Conservation (phyloP, 1,139 yeast species). For the Sugiyamaella sp. region DNA sequence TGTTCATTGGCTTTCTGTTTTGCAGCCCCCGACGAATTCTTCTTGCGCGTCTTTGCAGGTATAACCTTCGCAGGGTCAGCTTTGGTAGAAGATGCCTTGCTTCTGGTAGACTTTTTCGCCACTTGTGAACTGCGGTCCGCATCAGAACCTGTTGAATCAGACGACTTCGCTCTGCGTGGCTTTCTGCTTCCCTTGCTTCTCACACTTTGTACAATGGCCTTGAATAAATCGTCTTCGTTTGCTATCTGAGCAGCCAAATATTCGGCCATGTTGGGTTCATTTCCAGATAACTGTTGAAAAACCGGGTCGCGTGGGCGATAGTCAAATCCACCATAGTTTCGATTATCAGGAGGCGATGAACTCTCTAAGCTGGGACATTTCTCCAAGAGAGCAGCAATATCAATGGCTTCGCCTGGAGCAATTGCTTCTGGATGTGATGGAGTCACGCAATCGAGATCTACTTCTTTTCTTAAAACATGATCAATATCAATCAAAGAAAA, state of each 20-base stretch:
- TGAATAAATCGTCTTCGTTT: slow-evolving; percentile 22
- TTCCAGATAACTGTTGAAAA: slow-evolving; percentile 23
- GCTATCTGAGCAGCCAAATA: slow-evolving; percentile 36
- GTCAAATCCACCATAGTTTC: slow-evolving; percentile 21
- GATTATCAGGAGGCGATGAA: background rate
- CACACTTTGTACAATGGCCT: slow-evolving; percentile 22
- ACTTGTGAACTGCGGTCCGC: background rate
- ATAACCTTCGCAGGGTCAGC: no score
- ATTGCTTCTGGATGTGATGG: slow-evolving; percentile 80
- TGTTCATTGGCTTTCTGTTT: no score
- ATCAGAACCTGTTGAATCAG: background rate
- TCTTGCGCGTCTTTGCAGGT: no score
- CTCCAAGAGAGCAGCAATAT: slow-evolving; percentile 55
- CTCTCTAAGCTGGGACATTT: slow-evolving; percentile 21
- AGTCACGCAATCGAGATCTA: slow-evolving; percentile 82
- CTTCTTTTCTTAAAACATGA: slow-evolving; percentile 84
- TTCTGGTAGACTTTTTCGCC: background rate
- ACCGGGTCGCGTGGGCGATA: slow-evolving; percentile 32
- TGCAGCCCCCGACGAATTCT: no score
- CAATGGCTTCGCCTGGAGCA: slow-evolving; percentile 76
- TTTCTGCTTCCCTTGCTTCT: slow-evolving; percentile 10
- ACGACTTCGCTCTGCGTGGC: background rate
- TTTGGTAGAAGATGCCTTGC: no score
- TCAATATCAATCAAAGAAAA: slow-evolving; percentile 95
- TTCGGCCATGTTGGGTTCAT: slow-evolving; percentile 24